Evolutionary conservation across 441 rosid species (phyloP).

Genomic region (Erodium texanum): DNA sequence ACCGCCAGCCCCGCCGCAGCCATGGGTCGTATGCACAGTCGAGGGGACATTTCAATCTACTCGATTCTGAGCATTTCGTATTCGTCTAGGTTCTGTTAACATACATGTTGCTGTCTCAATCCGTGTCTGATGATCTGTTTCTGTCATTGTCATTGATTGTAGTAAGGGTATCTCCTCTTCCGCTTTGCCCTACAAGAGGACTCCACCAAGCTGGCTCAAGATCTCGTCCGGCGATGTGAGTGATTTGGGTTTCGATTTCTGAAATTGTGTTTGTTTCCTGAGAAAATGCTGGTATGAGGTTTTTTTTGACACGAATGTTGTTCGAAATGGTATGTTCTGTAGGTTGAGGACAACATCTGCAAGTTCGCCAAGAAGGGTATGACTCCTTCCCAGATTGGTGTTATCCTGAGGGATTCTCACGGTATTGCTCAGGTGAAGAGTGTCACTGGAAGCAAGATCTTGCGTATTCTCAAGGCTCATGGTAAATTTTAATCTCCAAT

Average conservation of each 20-base stretch:
- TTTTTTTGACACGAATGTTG: background rate
- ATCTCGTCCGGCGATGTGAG: conserved; percentile 48
- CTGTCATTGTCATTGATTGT: background rate
- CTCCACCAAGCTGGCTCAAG: conserved; percentile 60
- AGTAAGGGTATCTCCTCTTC: conserved; percentile 68
- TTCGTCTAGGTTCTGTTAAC: background rate
- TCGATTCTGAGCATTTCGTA: background rate
- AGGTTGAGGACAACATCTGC: conserved; percentile 62
- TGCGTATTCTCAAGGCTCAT: conserved; percentile 57
- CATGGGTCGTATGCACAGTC: conserved; percentile 19
- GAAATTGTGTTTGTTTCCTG: background rate
- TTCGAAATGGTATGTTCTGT: background rate
- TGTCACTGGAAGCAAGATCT: conserved; percentile 57
- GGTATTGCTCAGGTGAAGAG: conserved; percentile 61
- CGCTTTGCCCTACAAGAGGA: conserved; percentile 53
- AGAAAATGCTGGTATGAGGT: background rate
- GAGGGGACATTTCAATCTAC: conserved; percentile 7
- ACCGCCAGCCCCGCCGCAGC: background rate
- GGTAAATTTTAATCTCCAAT: conserved; percentile 20
- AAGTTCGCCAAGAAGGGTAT: conserved; percentile 59
- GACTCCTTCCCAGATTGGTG: conserved; percentile 68
- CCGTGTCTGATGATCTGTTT: background rate
- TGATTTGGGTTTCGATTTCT: background rate
- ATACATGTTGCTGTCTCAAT: background rate
- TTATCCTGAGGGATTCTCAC: conserved; percentile 62